Evolutionary conservation across 78 protist species (phyloP).

Genomic region (Dictyostelium purpureum): DNA sequence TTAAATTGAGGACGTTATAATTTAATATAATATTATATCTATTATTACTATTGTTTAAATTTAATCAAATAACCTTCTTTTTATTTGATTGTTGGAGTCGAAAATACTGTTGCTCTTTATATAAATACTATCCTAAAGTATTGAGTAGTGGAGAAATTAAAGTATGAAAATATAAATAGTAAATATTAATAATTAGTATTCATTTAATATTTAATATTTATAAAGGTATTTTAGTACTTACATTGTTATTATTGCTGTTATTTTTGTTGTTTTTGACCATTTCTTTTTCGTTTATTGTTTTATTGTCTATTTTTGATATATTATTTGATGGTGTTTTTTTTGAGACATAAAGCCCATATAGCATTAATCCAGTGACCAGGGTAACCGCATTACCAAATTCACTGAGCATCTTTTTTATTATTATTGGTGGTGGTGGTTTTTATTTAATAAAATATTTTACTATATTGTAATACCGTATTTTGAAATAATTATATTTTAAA

Average conservation of each 20-base stretch:
- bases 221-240: not conserved
- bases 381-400: conserved; percentile 10
- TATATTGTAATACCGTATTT: too few relatives aligned
- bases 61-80: conserved; percentile 20
- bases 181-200: not conserved
- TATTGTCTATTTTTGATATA: not conserved
- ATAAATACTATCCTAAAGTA: not conserved
- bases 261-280: not conserved
- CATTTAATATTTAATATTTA: not conserved
- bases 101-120: not conserved
- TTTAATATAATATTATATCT: too few relatives aligned
- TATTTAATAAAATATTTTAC: too few relatives aligned
- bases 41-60: not conserved
- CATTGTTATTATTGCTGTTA: not conserved
- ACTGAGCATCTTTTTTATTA: not conserved
- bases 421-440: not conserved
- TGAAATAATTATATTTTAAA: too few relatives aligned
- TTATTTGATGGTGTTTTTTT: not conserved
- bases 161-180: not conserved
- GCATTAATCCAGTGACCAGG: not conserved
- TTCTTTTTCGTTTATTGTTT: not conserved
- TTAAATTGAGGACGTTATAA: too few relatives aligned
- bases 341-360: not conserved
- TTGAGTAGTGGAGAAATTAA: not conserved
- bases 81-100: conserved; percentile 18